Evolutionary conservation across 192 early-diverging fungal species (phyloP), one percentile per base, ranked within the genome.

Genomic region (Obelidium mucronatum): DNA sequence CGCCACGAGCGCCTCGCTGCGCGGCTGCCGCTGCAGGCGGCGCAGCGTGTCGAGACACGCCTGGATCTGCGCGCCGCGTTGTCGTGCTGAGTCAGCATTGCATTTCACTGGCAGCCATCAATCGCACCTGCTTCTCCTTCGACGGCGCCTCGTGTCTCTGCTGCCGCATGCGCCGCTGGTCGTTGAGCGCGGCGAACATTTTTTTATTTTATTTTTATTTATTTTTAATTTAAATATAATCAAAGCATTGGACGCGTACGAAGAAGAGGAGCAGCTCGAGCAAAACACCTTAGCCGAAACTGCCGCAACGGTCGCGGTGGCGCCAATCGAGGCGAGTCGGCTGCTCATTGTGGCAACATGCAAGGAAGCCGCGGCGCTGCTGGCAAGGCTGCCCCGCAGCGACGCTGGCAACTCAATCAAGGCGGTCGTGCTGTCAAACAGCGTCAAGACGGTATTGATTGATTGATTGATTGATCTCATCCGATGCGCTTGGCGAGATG

Each of bases 11-110:
- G 37, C 13, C 22, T 31, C 31, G 63, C 6, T 11, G 31, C 13
- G 63, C 31, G 34, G 63, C 30, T n/a, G 63, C n/a, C n/a, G n/a
- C 22, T 39, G 63, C 19, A 40, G 31, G 28, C 63, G 63, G 37
- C 63, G 63, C 19, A 39, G 40, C 31, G 31, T 6, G 19, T 65
- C 63, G 19, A 65, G 63, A 22, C 48, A 51, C 48, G 8, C 11
- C 48, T 51, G 48, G 11, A 51, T 22, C 48, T 51, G 48, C 22
- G 8, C 22, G 48, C 8, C 22, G 48, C 48, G 48, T 13, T 51
- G 48, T 22, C 11, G 22, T 51, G 48, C 48, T n/a, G 48, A 13
- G 48, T 51, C 11, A 51, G 48, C 22, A 51, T 22, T 51, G 22
- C 48, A 13, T 13, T 13, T 51, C 8, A 51, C 11, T 51, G n/a